phyloP scores from a whole-genome alignment of 1,139 yeast species.

The Zygosaccharomyces sapae region DNA sequence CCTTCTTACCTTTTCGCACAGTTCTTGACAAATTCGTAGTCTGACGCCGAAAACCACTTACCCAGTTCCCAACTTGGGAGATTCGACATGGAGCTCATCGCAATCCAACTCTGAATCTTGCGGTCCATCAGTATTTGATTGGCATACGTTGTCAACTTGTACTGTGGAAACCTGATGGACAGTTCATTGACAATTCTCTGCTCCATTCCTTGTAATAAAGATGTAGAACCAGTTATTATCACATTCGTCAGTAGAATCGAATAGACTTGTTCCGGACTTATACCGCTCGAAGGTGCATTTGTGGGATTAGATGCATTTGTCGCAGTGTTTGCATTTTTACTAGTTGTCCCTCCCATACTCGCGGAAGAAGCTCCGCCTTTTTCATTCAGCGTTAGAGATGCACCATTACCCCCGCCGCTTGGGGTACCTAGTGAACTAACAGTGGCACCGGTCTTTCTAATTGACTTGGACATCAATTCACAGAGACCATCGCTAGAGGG shows the following conservation, averaged over 20 bases:
- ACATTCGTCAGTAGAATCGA: constrained; percentile 49
- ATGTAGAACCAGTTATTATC: constrained; percentile 62
- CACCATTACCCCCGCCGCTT: constrained; percentile 19
- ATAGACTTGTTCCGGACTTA: constrained; percentile 23
- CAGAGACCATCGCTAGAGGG: constrained; percentile 27
- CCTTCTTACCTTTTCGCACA: background rate
- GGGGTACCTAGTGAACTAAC: constrained; percentile 20
- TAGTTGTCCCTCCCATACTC: background rate
- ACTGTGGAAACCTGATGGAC: constrained; percentile 33
- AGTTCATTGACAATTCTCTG: constrained; percentile 57
- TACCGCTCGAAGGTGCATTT: constrained; percentile 9
- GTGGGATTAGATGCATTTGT: constrained; percentile 4
- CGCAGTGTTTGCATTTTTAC: background rate
- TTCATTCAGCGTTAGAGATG: constrained; percentile 13
- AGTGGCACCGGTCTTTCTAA: constrained; percentile 32
- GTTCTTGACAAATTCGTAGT: constrained; percentile 14
- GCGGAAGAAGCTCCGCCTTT: background rate
- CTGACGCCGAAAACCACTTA: constrained; percentile 27
- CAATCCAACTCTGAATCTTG: constrained; percentile 31
- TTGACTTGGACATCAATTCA: constrained; percentile 26
- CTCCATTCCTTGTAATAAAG: constrained; percentile 57
- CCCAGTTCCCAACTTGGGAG: constrained; percentile 33
- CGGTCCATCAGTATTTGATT: constrained; percentile 31
- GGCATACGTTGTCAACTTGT: constrained; percentile 33
- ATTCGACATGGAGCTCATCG: constrained; percentile 29